phyloP scores from a whole-genome alignment of 192 early-diverging fungal species.

The Phycomyces nitens region DNA sequence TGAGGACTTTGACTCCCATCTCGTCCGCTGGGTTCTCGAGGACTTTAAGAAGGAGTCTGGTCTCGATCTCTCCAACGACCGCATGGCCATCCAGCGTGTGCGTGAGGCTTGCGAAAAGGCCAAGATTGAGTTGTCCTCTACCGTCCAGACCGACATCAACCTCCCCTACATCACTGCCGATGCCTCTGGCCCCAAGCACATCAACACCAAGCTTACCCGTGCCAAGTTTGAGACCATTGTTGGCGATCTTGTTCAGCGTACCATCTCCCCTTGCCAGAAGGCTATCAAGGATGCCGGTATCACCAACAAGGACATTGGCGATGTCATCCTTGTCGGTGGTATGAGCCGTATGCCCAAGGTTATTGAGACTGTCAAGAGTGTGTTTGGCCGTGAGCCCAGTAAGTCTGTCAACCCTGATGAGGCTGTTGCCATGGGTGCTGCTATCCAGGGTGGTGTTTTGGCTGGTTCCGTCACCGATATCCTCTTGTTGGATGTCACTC shows the following conservation, averaged over 20 bases:
- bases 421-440: conserved; percentile 96
- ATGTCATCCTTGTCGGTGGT: conserved; percentile 96
- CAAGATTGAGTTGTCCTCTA: conserved; percentile 97
- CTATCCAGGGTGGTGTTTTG: conserved; percentile 97
- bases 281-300: conserved; percentile 96
- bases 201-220: conserved; percentile 92
- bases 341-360: conserved; percentile 99
- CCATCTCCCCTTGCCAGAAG: conserved; percentile 90
- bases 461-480: conserved; percentile 96
- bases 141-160: conserved; percentile 94
- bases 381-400: conserved; percentile 90
- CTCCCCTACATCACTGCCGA: conserved; percentile 94
- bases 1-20: conserved; percentile 68
- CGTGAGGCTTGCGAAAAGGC: conserved; percentile 98
- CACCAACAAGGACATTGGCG: conserved; percentile 75
- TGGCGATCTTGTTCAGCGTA: conserved; percentile 79
- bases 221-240: conserved; percentile 84
- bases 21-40: conserved; percentile 78
- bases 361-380: conserved; percentile 81
- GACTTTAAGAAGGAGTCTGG: conserved; percentile 92
- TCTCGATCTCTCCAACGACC: conserved; percentile 81
- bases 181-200: conserved; percentile 91
- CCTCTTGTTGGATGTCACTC: conserved; percentile 93
- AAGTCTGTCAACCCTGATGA: conserved; percentile 98
- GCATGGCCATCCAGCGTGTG: conserved; percentile 96